Base-by-base conservation (phyloP, 345 rosid genomes). In the Hibiscus tridactylites region DNA sequence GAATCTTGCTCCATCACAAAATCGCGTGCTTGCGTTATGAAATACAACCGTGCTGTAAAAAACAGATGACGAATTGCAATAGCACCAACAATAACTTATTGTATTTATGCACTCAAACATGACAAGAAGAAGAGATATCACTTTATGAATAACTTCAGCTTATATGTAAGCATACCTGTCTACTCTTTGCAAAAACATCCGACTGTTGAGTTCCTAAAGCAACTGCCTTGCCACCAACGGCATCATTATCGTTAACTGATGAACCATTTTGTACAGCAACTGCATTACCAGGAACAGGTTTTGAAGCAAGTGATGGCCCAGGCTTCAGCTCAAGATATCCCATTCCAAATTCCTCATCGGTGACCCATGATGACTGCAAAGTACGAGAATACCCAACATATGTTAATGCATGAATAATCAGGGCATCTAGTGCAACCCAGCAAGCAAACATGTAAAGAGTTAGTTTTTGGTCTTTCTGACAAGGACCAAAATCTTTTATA, bases 341-440 rank as follows among this genome's bases (percentile, higher is more conserved):
- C 99, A 91, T 91, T 77, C 97, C 95, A 84, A 92, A 96, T 81
- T 96, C 99, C 81, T 96, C 99, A 79, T 96, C 99, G 0, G 99
- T 92, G 54, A 96, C 95, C 99, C 99, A 96, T 49, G 86, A 88
- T 44, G 97, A 85, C 99, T 96, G 91, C 75, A 85, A 64, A 78
- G 26, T 37, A 65, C 6, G 64, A 74, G 61, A 65, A 46, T 68
- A 56, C 3, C 64, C 50, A 70, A 63, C 1, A 57, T 11, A 58
- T 61, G 56, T 65, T 28, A 5, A 50, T 9, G 1, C 42, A 47
- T 15, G 21, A 44, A 24, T 35, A 49, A 71, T 26, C 37, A 57
- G 42, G 35, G 19, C 3, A 65, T 42, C 53, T 19, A 21, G 68
- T 19, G 21, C 31, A 65, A 42, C 28, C 69, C 33, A 42, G 69